Evolutionary conservation across 129 eudicot species (phyloP), one percentile per base, ranked within the genome.

Genomic region (Pseudognaphalium luteoalbum): DNA sequence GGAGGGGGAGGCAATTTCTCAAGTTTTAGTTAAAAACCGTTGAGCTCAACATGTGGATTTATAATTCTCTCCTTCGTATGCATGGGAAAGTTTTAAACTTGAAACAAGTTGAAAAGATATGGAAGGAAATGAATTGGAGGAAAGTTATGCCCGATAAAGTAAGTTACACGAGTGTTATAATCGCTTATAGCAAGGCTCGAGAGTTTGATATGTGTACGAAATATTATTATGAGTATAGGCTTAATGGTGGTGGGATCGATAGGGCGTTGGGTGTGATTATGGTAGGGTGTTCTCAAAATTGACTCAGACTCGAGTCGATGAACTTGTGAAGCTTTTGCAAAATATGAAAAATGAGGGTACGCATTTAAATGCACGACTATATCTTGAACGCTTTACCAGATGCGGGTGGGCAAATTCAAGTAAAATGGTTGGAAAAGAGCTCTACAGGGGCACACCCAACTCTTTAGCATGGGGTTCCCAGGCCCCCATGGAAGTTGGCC

Each of bases 91-190:
- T 75, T 9, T 50, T 84, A 50, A 87, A 91, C 79, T 83, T 94
- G 82, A 87, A 83, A 81, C 90, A 84, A 62, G 87, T 91, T 0
- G 97, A 94, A 73, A 94, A 94, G 83, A 81, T 78, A 52, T 91
- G 97, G 98, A 94, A 91, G 68, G 98, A 94, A 74, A 94, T 94
- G 98, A 87, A 89, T 82, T 68, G 98, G 42, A 86, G 92, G 76
- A 88, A 85, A 72, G 73, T 91, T 60, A 33, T 68, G 61, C 85
- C 97, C 0, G 98, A 94, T 82, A 81, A 78, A 37, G 90, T 94
- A 3, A 91, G 93, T 63, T 94, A 94, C 64, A 94, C 98, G 5
- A 88, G 93, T 44, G 72, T 89, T 28, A 94, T 94, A 71, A 81
- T 84, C 28, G 96, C 96, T 4, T 94, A 94, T 79, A 82, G 85